These are phyloP conservation scores for Amanita brunnescens DNA, from an alignment of 768 basidiomycete species.

Conservation along the genomic window DNA sequence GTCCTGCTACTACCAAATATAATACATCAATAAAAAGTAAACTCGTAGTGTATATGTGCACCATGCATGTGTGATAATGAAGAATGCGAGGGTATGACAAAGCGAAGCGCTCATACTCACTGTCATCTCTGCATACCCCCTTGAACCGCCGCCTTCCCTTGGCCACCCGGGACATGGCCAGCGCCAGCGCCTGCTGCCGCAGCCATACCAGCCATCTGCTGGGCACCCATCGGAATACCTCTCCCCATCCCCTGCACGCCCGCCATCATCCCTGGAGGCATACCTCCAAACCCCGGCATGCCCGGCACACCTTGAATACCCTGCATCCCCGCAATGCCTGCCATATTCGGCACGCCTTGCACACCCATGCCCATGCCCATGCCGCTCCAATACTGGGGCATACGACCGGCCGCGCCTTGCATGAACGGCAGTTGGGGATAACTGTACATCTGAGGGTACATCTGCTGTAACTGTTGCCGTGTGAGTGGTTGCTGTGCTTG, in stretches of 20 bases:
- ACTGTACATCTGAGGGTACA: constrained; percentile 10
- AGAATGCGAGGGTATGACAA: background rate
- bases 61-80: background rate
- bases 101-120: background rate
- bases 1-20: background rate
- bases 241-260: constrained; percentile 7
- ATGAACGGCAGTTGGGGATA: constrained; percentile 7
- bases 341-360: background rate
- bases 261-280: constrained; percentile 4
- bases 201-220: constrained; percentile 4
- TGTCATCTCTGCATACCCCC: constrained; percentile 3
- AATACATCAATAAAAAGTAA: constrained; percentile 4
- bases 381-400: background rate
- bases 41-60: background rate
- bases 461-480: constrained; percentile 12
- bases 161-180: background rate
- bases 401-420: background rate
- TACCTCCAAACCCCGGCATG: constrained; percentile 6
- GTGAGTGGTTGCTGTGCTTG: constrained; percentile 11
- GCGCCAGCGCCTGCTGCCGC: background rate
- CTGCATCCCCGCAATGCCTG: background rate
- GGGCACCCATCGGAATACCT: constrained; percentile 7
- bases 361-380: background rate
- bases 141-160: constrained; percentile 5
- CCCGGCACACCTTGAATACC: constrained; percentile 1